These are phyloP conservation scores for Ophiosphaerella korrae DNA, from an alignment of 2,329 filamentous ascomycete genomes.

Conservation along the genomic window DNA sequence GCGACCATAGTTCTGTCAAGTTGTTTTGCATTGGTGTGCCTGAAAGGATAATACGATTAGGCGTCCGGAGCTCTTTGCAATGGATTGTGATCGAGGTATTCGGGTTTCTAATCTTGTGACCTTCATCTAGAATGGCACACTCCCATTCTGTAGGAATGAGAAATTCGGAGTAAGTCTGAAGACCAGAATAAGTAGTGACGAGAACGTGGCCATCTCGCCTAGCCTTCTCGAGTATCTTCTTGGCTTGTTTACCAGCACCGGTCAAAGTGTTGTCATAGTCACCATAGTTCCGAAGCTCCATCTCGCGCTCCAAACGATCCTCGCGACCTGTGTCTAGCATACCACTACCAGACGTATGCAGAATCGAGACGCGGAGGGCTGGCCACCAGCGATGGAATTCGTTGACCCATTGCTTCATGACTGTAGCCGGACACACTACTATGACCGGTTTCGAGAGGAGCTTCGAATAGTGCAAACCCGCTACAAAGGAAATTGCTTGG, in stretches of 20 bases:
- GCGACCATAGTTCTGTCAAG: conserved; percentile 89
- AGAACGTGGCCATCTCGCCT: conserved; percentile 86
- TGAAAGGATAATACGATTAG: conserved; percentile 89
- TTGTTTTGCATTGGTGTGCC: conserved; percentile 99
- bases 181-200: conserved; percentile 91
- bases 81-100: conserved; percentile 93
- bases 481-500: conserved; percentile 79
- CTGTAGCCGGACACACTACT: conserved; percentile 89
- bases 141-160: conserved; percentile 86
- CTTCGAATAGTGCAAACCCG: conserved; percentile 89
- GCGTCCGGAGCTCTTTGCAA: conserved; percentile 90
- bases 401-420: conserved; percentile 97
- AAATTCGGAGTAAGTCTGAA: conserved; percentile 88
- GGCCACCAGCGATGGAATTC: conserved; percentile 99
- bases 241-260: conserved; percentile 71
- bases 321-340: conserved; percentile 80
- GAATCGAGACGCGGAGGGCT: conserved; percentile 91
- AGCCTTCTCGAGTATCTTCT: conserved; percentile 81
- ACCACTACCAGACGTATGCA: conserved; percentile 93
- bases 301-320: conserved; percentile 64
- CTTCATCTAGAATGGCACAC: conserved; percentile 93
- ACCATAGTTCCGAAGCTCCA: conserved; percentile 58
- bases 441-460: conserved; percentile 84
- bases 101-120: conserved; percentile 97
- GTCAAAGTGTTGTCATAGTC: conserved; percentile 48